Percentiles rank a stretch among this genome's conserved stretches.
phyloP scores from a whole-genome alignment of 805 yeast genomes.

The Candida endomychidarum region DNA sequence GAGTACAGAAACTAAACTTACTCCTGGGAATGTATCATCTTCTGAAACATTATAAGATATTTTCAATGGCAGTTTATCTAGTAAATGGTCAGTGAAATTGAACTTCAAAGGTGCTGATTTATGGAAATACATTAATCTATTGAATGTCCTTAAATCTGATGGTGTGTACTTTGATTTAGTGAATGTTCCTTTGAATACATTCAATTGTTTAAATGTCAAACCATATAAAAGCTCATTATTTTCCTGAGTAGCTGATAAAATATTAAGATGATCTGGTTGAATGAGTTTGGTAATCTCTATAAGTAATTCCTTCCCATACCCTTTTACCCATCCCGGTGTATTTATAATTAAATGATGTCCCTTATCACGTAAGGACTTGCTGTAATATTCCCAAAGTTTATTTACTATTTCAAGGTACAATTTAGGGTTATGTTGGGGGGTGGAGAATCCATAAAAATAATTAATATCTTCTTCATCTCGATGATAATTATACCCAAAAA shows the following conservation, averaged over 20 bases:
- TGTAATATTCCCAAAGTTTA: conserved; percentile 38
- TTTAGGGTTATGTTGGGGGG: conserved; percentile 67
- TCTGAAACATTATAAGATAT: conserved; percentile 24
- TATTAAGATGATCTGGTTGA: conserved; percentile 57
- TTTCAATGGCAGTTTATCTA: conserved; percentile 25
- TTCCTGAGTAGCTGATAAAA: conserved; percentile 37
- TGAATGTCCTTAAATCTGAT: conserved; percentile 51
- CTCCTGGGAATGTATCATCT: conserved; percentile 17
- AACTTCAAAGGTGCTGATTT: conserved; percentile 19
- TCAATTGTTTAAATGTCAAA: conserved; percentile 27
- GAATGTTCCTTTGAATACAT: conserved; percentile 34
- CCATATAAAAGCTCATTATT: conserved; percentile 29
- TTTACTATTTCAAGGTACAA: conserved; percentile 48
- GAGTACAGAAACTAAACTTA: conserved; percentile 25
- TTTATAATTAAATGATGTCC: conserved; percentile 57
- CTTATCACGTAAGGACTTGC: conserved; percentile 16
- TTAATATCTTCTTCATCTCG: conserved; percentile 14
- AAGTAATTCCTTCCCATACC: conserved; percentile 74
- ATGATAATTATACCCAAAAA: conserved; percentile 22
- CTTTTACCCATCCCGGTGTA: conserved; percentile 91
- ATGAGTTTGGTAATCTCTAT: conserved; percentile 42
- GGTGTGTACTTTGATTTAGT: conserved; percentile 44
- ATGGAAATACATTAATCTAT: conserved; percentile 57
- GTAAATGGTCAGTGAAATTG: conserved; percentile 25
- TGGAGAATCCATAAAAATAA: conserved; percentile 58